These are phyloP conservation scores for Avena eriantha DNA, from an alignment of 176 grass and related monocot genomes.

Conservation along the genomic window DNA sequence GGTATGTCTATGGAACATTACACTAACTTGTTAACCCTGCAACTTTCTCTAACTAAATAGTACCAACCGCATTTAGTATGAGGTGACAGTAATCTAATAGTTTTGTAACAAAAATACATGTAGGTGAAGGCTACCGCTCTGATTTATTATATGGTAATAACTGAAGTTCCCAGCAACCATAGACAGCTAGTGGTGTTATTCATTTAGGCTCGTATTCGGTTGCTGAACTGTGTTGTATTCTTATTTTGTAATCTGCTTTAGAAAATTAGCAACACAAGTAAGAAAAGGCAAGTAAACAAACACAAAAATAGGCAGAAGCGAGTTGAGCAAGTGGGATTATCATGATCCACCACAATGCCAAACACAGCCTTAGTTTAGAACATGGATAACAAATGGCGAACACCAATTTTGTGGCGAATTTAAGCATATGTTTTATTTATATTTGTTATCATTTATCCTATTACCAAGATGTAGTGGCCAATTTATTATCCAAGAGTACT, in stretches of 20 bases:
- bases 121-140: background rate
- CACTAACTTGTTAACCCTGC: background rate
- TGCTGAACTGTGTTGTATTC: background rate
- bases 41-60: background rate
- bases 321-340: background rate
- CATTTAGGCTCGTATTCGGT: background rate
- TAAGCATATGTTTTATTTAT: slow-evolving; percentile 8
- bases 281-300: background rate
- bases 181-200: background rate
- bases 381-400: background rate
- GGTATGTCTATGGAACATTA: slow-evolving; percentile 46
- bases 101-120: background rate
- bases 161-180: background rate
- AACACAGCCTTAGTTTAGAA: background rate
- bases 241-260: background rate
- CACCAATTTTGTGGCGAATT: background rate
- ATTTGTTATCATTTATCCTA: background rate
- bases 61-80: background rate
- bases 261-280: background rate
- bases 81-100: background rate
- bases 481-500: slow-evolving; percentile 6
- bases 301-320: background rate
- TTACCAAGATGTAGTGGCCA: background rate
- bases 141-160: background rate
- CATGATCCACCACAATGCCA: background rate